Base-by-base conservation (phyloP, 2,329 filamentous ascomycete genomes). In the Nemania serpens region DNA sequence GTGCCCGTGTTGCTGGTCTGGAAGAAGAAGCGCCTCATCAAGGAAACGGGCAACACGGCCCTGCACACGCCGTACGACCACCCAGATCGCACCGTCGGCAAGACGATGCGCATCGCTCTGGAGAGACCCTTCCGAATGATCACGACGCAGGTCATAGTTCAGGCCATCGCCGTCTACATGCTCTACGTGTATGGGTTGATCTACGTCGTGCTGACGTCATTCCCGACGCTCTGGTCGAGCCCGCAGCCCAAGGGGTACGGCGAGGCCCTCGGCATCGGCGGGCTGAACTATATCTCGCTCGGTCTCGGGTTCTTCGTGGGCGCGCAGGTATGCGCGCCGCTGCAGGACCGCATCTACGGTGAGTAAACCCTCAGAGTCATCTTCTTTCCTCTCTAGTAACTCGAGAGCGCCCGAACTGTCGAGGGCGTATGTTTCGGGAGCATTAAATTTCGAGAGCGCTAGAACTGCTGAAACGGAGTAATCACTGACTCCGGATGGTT, bases 1-100 rank as follows among this genome's bases (percentile, higher is more conserved):
- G 83, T 81, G 0, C 87, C 88, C 0, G 83, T 83, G 17, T 79
- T 92, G 4, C 81, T 91, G 2, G 73, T 78, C 29, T 75, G 79
- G 63, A 88, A 87, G 71, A 84, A 85, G 42, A 73, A 78, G 48
- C 79, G 77, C n/a, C 77, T 89, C n/a, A 77, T 80, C 59, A 80
- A 80, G 62, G 78, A 84, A 64, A 89, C 86, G 1, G 84, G 82
- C 25, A 88, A 88, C 65, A 41, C 57, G 2, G 62, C 43, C 1
- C 68, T 79, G 68, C 71, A 76, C 52, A 83, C 84, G 2, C 79
- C 87, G 29, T 82, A 83, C 70, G 88, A 88, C 46, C 74, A 74
- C 39, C 73, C 74, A 5, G 70, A 74, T 45, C 62, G 66, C n/a
- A 74, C 71, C 5, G 36, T 70, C 42, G 72, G 6, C 59, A 71